These are phyloP conservation scores for Rutstroemia sp. DNA, from an alignment of 2,329 filamentous ascomycete species.

Conservation along the genomic window DNA sequence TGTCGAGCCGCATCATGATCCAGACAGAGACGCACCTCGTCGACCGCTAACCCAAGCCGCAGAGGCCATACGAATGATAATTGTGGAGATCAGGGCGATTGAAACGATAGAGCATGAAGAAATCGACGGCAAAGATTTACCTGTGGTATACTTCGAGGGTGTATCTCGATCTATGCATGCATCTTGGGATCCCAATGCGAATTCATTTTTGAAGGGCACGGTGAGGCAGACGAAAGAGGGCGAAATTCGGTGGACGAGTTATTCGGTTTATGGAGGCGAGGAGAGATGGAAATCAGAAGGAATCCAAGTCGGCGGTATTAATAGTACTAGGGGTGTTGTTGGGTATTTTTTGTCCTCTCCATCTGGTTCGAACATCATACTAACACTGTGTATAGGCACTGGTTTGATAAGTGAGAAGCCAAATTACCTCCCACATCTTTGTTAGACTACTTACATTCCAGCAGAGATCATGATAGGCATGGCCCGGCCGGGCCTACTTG, in stretches of 20 bases:
- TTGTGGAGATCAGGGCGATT: constrained; percentile 58
- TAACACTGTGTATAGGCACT: constrained; percentile 36
- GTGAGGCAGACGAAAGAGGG: constrained; percentile 61
- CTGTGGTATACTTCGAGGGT: constrained; percentile 63
- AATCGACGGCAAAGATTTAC: constrained; percentile 49
- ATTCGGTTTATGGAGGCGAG: constrained; percentile 55
- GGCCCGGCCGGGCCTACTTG: constrained; percentile 69
- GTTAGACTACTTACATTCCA: neutral
- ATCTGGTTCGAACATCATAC: neutral
- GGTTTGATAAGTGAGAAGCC: constrained; percentile 61
- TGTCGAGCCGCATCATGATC: constrained; percentile 34
- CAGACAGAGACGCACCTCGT: constrained; percentile 35
- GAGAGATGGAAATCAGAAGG: constrained; percentile 72
- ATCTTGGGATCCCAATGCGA: constrained; percentile 60
- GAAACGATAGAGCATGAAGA: constrained; percentile 50
- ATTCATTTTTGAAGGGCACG: constrained; percentile 55
- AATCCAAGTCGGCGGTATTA: constrained; percentile 62
- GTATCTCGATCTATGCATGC: constrained; percentile 54
- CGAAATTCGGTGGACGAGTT: constrained; percentile 68
- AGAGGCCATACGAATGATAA: constrained; percentile 64
- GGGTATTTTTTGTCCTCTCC: constrained; percentile 32
- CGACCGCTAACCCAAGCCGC: constrained; percentile 48
- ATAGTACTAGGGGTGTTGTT: constrained; percentile 58
- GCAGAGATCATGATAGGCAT: constrained; percentile 55
- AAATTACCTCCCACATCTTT: neutral